Evolutionary conservation across 352 stramenopile species (phyloP), one percentile per base, ranked within the genome.

Genomic region (Pythium folliculosum): DNA sequence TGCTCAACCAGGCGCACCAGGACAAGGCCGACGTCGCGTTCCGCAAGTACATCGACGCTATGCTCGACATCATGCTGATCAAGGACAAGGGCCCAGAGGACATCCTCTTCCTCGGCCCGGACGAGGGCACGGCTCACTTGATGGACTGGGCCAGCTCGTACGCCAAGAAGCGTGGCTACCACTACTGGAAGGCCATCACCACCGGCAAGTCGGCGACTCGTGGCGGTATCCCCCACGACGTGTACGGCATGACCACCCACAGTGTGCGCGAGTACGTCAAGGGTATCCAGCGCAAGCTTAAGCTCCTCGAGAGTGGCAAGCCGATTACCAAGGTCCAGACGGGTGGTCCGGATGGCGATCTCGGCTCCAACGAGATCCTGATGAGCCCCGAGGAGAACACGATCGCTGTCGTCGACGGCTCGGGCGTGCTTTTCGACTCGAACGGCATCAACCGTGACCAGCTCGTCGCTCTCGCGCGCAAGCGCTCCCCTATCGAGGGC

Each of bases 291-390:
- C 78, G 85, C 53, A 91, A 94, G 72, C 74, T 98, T 22, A 85
- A 92, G 48, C 94, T 98, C 35, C 76, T 98, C 73, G 89, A 88
- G 23, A 84, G 81, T 32, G 83, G 90, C 60, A 74, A 95, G 35
- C 61, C 78, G 12, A 98, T 99, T 75, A 99, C 95, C 3, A 91
- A 99, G 72, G 98, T 99, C 78, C 92, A 99, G 65, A 99, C 96
- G 2, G 96, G 97, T 59, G 97, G 97, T 12, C 94, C 97, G 0
- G 97, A 99, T 82, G 97, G 97, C 58, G 97, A 99, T 71, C 90
- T 99, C 9, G 97, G 91, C 56, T 97, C 95, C 43, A 99, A 99
- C 75, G 96, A 98, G 78, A 97, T 99, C 69, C 98, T 97, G 64
- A 99, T 99, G 78, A 88, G 98, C 48, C 73, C 88, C 40, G 85